These are phyloP conservation scores for Pseudogymnoascus sp. DNA, from an alignment of 2,329 filamentous ascomycete species.

Conservation along the genomic window DNA sequence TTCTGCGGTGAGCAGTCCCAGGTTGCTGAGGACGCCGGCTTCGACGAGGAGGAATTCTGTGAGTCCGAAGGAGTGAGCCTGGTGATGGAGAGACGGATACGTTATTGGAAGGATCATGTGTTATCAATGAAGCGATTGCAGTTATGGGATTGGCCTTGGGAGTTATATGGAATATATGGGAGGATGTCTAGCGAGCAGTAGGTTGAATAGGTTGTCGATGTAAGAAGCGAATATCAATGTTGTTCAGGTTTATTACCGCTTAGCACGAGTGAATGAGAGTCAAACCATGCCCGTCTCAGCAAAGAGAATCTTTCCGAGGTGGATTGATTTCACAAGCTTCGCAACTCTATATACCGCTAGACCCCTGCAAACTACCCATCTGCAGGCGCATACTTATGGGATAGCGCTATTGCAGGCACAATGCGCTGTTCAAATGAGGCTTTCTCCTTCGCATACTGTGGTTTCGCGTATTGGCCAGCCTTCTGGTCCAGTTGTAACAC, in stretches of 20 bases:
- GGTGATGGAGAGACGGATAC: not conserved
- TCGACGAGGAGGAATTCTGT: conserved; percentile 8
- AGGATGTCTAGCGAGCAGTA: not conserved
- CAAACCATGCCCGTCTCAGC: too few species aligned
- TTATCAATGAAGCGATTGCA: not conserved
- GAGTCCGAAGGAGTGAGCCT: conserved; percentile 1
- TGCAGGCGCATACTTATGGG: too few species aligned
- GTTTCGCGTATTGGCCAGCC: too few species aligned
- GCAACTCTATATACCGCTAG: too few species aligned
- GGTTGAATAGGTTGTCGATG: not conserved
- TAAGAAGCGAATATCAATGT: not conserved
- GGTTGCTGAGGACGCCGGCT: not conserved
- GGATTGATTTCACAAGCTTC: too few species aligned
- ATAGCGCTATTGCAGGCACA: too few species aligned
- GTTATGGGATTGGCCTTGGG: not conserved
- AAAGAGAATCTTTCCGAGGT: too few species aligned
- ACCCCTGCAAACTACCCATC: too few species aligned
- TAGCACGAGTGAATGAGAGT: too few species aligned
- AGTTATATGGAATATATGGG: conserved; percentile 1
- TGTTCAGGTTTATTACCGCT: not conserved
- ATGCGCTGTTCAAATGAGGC: too few species aligned
- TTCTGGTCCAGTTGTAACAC: too few species aligned
- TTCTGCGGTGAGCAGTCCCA: not conserved
- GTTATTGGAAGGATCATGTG: not conserved
- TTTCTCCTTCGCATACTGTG: too few species aligned